Base-by-base conservation (phyloP, 805 yeast genomes). In the Metschnikowia colocasiae region DNA sequence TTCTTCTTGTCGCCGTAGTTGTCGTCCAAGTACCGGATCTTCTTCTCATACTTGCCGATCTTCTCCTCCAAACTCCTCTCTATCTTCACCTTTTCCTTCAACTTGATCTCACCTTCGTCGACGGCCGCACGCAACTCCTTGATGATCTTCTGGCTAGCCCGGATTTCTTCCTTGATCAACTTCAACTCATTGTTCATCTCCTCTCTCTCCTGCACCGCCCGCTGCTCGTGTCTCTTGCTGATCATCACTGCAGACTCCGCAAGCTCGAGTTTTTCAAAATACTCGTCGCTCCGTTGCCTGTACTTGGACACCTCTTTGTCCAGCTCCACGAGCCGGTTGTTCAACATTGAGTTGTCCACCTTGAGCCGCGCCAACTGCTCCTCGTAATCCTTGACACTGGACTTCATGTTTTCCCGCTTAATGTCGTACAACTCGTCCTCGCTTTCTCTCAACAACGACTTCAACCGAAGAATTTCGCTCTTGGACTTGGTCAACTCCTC, bases 211-310 rank as follows among this genome's bases (percentile, higher is more conserved):
- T 68, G 69, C 46, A 79, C 76, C 12, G 74, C 67, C 42, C 76
- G 75, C 40, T 75, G 71, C 18, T 85, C 91, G 10, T 82, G 80
- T 55, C 87, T 70, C 54, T 79, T 74, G 7, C 88, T 80, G 38
- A 81, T 75, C 44, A 76, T 71, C 1, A 85, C 79, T 4, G 87
- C 85, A 41, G 82, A 74, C 59, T 91, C 96, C 2, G 94, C 91
- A 42, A 79, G 76, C 57, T 89, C 95, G 22, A 90, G 70, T 57
- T 87, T 86, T 48, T 74, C 73, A 55, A 76, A 80, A 60, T 87
- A 85, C 51, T 83, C 85, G 30, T 87, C 91, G 29, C 95, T 81
- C 51, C 95, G 77, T 15, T 72, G 65, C 59, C 82, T 84, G 64
- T 86, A 89, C 32, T 76, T 73, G 1, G 71, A 61, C 26, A 88